Percentiles rank a stretch among this genome's conserved stretches.
Conservation (phyloP, 768 basidiomycete species). For the Mycena crocata region DNA sequence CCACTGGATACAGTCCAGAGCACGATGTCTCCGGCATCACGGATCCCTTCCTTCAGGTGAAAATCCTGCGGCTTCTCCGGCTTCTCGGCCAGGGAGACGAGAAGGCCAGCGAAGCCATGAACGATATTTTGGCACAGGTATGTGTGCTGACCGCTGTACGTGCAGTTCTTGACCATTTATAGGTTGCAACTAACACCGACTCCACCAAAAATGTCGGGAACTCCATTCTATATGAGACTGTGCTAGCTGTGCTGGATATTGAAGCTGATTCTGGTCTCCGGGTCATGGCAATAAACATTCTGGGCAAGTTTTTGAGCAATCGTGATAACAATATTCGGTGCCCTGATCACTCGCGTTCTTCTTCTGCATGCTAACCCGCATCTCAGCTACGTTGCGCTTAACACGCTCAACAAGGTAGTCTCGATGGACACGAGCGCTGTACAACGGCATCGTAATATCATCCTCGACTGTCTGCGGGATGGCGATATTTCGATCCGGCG, state of each 20-base stretch:
- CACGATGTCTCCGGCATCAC: conserved; percentile 99
- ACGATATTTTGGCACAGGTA: conserved; percentile 96
- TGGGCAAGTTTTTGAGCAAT: conserved; percentile 98
- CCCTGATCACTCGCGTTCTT: neutral
- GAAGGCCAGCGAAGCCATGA: conserved; percentile 95
- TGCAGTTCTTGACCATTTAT: neutral
- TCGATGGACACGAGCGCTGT: conserved; percentile 98
- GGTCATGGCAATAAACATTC: conserved; percentile 99
- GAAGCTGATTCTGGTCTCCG: conserved; percentile 96
- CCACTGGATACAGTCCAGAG: conserved; percentile 97
- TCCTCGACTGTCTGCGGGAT: conserved; percentile 98
- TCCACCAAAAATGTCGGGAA: conserved; percentile 98
- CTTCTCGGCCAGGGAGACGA: conserved; percentile 88
- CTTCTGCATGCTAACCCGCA: conserved; percentile 7
- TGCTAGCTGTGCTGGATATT: conserved; percentile 95
- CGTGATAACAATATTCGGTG: conserved; percentile 99
- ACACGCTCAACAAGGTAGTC: conserved; percentile 98
- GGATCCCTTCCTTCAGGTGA: conserved; percentile 94
- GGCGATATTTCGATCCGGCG: conserved; percentile 99
- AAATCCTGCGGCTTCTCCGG: conserved; percentile 89
- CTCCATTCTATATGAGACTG: conserved; percentile 97
- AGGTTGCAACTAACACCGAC: conserved; percentile 99
- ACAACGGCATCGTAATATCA: conserved; percentile 96
- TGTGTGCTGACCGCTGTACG: neutral
- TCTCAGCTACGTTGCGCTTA: conserved; percentile 92